phyloP scores from a whole-genome alignment of 768 basidiomycete genomes.

The Hortiboletus flavorubellus region DNA sequence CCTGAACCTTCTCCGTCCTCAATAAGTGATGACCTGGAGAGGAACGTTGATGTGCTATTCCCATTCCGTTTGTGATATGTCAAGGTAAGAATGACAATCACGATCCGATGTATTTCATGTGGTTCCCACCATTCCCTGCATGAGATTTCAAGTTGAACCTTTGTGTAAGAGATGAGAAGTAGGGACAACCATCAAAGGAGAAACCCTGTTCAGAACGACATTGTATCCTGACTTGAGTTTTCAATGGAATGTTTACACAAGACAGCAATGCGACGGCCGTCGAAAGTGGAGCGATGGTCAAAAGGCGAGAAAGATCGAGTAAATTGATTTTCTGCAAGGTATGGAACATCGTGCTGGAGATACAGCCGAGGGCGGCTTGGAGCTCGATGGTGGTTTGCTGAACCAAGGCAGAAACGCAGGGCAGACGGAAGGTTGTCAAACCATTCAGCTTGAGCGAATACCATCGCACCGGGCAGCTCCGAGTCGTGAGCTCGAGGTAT shows the following conservation, averaged over 20 bases:
- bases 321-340: not conserved
- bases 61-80: no score
- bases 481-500: not conserved
- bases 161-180: not conserved
- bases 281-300: conserved; percentile 3
- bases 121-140: no score
- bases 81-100: not conserved
- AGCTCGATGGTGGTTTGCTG: no score
- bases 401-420: conserved; percentile 24
- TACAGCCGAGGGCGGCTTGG: conserved; percentile 18
- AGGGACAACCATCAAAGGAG: not conserved
- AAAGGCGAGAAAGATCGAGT: not conserved
- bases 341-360: not conserved
- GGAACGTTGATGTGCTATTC: not conserved
- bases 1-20: not conserved
- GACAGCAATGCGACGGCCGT: not conserved
- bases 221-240: not conserved
- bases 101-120: not conserved
- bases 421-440: conserved; percentile 35
- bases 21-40: not conserved
- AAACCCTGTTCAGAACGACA: not conserved
- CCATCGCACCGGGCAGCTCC: not conserved
- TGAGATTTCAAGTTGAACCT: not conserved
- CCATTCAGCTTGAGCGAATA: conserved; percentile 2
- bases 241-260: not conserved